These are phyloP conservation scores for Lipomyces chichibuensis DNA, from an alignment of 805 yeast genomes.

Conservation along the genomic window DNA sequence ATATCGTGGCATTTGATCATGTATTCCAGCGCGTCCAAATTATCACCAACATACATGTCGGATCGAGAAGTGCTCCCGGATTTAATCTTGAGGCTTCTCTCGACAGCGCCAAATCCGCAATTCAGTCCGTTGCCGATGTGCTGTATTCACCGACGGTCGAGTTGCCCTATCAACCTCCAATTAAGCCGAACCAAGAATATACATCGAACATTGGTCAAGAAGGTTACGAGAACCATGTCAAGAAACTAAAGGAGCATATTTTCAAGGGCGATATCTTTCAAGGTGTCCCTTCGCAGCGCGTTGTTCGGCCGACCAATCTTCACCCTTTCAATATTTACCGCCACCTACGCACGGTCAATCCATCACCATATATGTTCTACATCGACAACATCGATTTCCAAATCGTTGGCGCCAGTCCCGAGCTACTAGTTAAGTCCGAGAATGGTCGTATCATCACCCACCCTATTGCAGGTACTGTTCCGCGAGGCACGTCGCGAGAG, in stretches of 20 bases:
- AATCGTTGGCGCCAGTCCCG: constrained; percentile 97
- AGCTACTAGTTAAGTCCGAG: constrained; percentile 83
- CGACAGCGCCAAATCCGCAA: constrained; percentile 58
- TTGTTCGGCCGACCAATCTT: constrained; percentile 89
- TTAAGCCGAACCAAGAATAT: constrained; percentile 67
- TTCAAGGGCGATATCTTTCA: constrained; percentile 92
- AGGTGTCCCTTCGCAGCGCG: constrained; percentile 97
- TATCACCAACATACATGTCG: constrained; percentile 72
- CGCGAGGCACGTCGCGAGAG: constrained; percentile 84
- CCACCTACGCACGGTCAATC: constrained; percentile 92
- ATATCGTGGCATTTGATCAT: constrained; percentile 88
- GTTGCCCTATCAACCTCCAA: constrained; percentile 75
- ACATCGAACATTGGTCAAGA: constrained; percentile 89
- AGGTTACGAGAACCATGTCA: constrained; percentile 87
- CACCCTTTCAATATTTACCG: constrained; percentile 97
- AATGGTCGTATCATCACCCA: constrained; percentile 82
- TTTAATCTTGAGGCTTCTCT: constrained; percentile 55
- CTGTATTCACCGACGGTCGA: constrained; percentile 47
- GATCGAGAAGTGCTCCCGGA: constrained; percentile 36
- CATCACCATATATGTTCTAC: constrained; percentile 95
- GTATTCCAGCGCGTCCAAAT: constrained; percentile 92
- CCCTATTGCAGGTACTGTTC: constrained; percentile 97
- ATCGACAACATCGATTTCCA: constrained; percentile 91
- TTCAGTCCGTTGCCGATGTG: constrained; percentile 55
- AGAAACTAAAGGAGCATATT: constrained; percentile 74